Conservation (phyloP, 306 rosid species). For the Lathyrus aphaca region DNA sequence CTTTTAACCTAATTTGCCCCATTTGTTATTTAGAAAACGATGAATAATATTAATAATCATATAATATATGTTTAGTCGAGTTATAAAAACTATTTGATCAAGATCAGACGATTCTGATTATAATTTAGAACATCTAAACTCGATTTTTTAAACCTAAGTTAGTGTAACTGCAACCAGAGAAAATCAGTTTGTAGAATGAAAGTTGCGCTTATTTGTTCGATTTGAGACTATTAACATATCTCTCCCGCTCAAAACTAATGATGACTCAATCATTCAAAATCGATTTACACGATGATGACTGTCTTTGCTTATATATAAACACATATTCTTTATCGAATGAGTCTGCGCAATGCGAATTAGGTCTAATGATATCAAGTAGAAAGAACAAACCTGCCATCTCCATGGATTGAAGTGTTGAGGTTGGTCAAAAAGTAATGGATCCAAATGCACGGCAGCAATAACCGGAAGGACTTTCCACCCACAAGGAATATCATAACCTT, state of each 20-base stretch:
- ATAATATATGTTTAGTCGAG: slow-evolving; percentile 36
- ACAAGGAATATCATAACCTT: slow-evolving; percentile 98
- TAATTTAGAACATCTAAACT: not conserved
- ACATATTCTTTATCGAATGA: too few species aligned
- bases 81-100: not conserved
- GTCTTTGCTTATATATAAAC: too few species aligned
- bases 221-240: too few species aligned
- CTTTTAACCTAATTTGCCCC: too few species aligned
- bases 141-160: too few species aligned
- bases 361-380: not conserved
- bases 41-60: slow-evolving; percentile 42
- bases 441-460: slow-evolving; percentile 92
- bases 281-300: too few species aligned
- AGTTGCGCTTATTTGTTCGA: too few species aligned
- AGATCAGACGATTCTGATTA: not conserved
- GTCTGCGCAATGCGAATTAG: too few species aligned
- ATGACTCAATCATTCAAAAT: too few species aligned
- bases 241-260: too few species aligned
- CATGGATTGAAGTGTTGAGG: slow-evolving; percentile 96
- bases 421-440: slow-evolving; percentile 87
- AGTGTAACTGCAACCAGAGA: too few species aligned
- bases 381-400: slow-evolving; percentile 95
- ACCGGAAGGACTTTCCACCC: slow-evolving; percentile 99
- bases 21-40: not conserved
- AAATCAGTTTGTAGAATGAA: too few species aligned